Conservation (phyloP, 164 flowering plant genomes). For the Dillenia turbinata region DNA sequence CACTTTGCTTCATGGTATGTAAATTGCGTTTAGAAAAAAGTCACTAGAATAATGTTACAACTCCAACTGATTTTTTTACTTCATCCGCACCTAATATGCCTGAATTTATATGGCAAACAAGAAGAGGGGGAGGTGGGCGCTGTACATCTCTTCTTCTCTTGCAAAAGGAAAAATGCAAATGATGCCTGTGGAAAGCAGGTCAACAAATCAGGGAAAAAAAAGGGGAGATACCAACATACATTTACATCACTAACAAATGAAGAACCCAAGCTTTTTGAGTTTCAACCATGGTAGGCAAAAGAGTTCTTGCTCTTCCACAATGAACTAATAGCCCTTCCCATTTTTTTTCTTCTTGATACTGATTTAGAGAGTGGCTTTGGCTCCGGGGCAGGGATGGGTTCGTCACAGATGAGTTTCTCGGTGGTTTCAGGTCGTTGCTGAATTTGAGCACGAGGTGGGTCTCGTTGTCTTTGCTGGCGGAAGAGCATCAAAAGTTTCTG, state of each 20-base stretch:
- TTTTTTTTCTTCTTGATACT: slow-evolving; percentile 39
- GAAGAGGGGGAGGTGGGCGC: slow-evolving; percentile 8
- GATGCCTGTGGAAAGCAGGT: slow-evolving; percentile 16
- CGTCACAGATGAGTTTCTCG: slow-evolving; percentile 12
- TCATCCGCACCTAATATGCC: not conserved
- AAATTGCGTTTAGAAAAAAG: too few species aligned
- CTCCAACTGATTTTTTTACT: too few species aligned
- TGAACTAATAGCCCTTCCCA: slow-evolving; percentile 48
- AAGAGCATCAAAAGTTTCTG: slow-evolving; percentile 86
- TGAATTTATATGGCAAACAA: not conserved
- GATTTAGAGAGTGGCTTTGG: slow-evolving; percentile 52
- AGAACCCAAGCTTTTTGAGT: not conserved
- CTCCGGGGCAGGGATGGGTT: slow-evolving; percentile 20
- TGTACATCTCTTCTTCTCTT: slow-evolving; percentile 36
- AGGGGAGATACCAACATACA: slow-evolving; percentile 23
- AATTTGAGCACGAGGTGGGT: slow-evolving; percentile 35
- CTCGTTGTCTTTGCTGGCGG: slow-evolving; percentile 79
- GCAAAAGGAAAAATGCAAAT: slow-evolving; percentile 11
- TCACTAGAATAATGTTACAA: too few species aligned
- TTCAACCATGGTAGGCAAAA: slow-evolving; percentile 51
- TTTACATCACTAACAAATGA: slow-evolving; percentile 30
- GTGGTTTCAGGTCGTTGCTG: slow-evolving; percentile 19
- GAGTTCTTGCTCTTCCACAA: slow-evolving; percentile 69
- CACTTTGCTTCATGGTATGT: too few species aligned
- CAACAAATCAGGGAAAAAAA: slow-evolving; percentile 10